Conservation (phyloP, 108 stramenopile genomes). For the Skeletonema menzelii region DNA sequence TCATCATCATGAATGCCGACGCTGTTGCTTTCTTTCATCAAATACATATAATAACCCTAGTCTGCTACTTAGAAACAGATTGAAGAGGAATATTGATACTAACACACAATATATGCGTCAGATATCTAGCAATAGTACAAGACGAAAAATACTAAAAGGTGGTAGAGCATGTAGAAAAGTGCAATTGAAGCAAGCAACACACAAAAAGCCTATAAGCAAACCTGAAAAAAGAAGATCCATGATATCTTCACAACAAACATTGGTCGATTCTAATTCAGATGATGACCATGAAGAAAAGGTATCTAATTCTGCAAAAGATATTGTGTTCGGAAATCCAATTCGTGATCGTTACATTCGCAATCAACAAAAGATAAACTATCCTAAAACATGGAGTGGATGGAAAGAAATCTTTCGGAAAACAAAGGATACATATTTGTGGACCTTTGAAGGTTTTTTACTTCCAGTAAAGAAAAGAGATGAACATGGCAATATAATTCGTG, state of each 20-base stretch:
- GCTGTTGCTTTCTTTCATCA: neutral
- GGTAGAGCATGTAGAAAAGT: constrained; percentile 22
- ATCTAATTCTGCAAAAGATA: neutral
- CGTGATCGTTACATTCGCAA: constrained; percentile 17
- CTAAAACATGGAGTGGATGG: constrained; percentile 36
- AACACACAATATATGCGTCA: neutral
- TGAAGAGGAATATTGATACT: neutral
- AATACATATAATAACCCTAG: neutral
- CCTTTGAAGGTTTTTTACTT: constrained; percentile 39
- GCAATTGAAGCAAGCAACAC: neutral
- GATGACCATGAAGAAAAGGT: neutral
- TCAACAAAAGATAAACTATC: constrained; percentile 20
- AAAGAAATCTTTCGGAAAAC: constrained; percentile 8
- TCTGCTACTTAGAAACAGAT: neutral
- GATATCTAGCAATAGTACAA: neutral
- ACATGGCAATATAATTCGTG: constrained; percentile 32
- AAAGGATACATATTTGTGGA: constrained; percentile 30
- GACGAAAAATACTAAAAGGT: constrained; percentile 3
- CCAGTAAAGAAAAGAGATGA: constrained; percentile 34
- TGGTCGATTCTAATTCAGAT: neutral
- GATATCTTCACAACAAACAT: neutral
- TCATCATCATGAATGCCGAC: too few species aligned
- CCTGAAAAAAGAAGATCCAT: neutral
- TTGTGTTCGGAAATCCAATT: constrained; percentile 23
- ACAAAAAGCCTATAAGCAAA: neutral